These are phyloP conservation scores for Botryosphaeria dothidea DNA, from an alignment of 2,329 filamentous ascomycete species.

Conservation along the genomic window DNA sequence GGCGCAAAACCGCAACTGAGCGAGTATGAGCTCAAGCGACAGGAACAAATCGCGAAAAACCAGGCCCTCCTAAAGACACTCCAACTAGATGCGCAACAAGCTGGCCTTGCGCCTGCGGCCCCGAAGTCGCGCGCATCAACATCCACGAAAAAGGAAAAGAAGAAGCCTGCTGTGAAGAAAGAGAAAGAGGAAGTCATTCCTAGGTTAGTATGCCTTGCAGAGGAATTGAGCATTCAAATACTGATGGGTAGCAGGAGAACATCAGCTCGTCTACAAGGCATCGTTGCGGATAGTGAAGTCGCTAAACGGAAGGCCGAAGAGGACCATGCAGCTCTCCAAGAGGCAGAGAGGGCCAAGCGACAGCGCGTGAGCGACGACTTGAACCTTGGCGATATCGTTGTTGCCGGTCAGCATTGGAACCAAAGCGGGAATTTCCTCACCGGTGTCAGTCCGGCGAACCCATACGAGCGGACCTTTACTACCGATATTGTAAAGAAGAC, in stretches of 20 bases:
- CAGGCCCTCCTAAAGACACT: slow-evolving; percentile 80
- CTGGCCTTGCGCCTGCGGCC: slow-evolving; percentile 64
- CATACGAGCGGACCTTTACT: slow-evolving; percentile 81
- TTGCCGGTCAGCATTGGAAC: slow-evolving; percentile 78
- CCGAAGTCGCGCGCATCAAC: slow-evolving; percentile 50
- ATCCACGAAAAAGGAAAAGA: slow-evolving; percentile 47
- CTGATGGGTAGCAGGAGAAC: slow-evolving; percentile 39
- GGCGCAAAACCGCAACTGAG: slow-evolving; percentile 60
- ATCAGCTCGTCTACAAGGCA: slow-evolving; percentile 62
- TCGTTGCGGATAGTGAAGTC: slow-evolving; percentile 66
- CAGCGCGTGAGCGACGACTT: slow-evolving; percentile 68
- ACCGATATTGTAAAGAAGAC: slow-evolving; percentile 82
- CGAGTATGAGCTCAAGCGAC: slow-evolving; percentile 81
- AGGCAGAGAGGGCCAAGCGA: slow-evolving; percentile 62
- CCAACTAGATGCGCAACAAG: slow-evolving; percentile 65
- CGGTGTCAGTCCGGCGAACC: slow-evolving; percentile 71
- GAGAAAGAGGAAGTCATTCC: slow-evolving; percentile 62
- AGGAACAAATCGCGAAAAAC: slow-evolving; percentile 85
- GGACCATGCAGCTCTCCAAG: slow-evolving; percentile 57
- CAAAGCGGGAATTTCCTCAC: slow-evolving; percentile 66
- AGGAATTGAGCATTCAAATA: neutral
- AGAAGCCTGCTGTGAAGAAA: slow-evolving; percentile 42
- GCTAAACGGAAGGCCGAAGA: slow-evolving; percentile 70
- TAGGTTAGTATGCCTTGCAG: slow-evolving; percentile 32
- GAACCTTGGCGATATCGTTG: slow-evolving; percentile 72